Evolutionary conservation across 768 basidiomycete genomes (phyloP).

Genomic region (Leccinum variicolor): DNA sequence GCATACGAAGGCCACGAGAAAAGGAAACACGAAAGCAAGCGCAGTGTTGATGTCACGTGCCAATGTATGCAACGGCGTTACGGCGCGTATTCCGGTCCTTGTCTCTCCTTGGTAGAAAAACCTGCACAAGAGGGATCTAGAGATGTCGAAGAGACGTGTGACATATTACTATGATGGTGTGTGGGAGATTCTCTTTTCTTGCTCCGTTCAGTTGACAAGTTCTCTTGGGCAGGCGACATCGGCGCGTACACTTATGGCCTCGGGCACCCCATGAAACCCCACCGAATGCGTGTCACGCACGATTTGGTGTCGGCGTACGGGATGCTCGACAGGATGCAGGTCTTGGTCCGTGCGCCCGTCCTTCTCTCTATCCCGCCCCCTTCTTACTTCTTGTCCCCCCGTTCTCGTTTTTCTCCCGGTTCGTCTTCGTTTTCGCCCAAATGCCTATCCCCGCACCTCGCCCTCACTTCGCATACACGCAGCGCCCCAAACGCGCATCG

Average conservation of each 20-base stretch:
- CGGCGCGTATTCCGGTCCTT: no score
- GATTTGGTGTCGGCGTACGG: slow-evolving; percentile 88
- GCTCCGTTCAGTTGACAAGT: not conserved
- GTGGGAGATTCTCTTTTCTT: slow-evolving; percentile 11
- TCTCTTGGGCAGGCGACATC: slow-evolving; percentile 54
- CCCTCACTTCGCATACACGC: not conserved
- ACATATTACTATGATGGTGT: slow-evolving; percentile 78
- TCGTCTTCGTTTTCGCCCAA: not conserved
- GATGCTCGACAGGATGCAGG: slow-evolving; percentile 92
- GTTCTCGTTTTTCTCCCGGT: not conserved
- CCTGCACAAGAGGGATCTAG: not conserved
- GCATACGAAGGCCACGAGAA: no score
- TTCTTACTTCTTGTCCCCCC: not conserved
- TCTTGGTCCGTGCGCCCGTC: slow-evolving; percentile 52
- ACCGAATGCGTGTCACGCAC: slow-evolving; percentile 91
- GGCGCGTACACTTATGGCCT: slow-evolving; percentile 79
- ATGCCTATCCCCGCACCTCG: not conserved
- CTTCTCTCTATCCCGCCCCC: not conserved
- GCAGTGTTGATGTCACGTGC: no score
- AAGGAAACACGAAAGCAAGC: no score
- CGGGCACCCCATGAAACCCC: slow-evolving; percentile 95
- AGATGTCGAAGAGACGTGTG: slow-evolving; percentile 65
- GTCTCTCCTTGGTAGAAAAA: no score
- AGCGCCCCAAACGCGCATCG: slow-evolving; percentile 70
- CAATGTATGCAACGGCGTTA: no score